Conservation (phyloP, 2,329 filamentous ascomycete genomes). For the Ophiostoma piceae region DNA sequence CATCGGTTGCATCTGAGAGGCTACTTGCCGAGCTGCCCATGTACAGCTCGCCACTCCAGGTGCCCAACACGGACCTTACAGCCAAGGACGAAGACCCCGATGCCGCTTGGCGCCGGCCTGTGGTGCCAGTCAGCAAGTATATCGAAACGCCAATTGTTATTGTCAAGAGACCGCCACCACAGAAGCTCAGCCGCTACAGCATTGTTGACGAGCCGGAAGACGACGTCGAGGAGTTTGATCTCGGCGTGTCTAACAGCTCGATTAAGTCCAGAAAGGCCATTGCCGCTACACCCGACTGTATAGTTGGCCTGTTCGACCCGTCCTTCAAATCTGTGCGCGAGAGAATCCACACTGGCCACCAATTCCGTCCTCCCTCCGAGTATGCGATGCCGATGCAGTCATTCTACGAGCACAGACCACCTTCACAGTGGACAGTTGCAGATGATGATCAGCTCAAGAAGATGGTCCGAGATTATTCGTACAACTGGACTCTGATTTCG, state of each 20-base stretch:
- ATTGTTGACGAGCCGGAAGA: constrained; percentile 61
- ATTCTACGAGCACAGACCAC: constrained; percentile 81
- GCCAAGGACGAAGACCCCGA: constrained; percentile 61
- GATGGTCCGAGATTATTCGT: constrained; percentile 85
- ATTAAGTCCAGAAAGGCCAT: not conserved
- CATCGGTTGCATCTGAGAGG: constrained; percentile 68
- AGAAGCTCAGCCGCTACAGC: constrained; percentile 76
- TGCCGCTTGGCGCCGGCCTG: constrained; percentile 67
- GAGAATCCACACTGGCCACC: constrained; percentile 81
- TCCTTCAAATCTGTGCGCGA: constrained; percentile 88
- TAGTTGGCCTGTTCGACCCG: constrained; percentile 78
- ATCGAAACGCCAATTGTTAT: constrained; percentile 75
- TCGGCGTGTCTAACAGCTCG: constrained; percentile 26
- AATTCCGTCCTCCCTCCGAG: constrained; percentile 89
- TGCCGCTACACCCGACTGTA: constrained; percentile 3
- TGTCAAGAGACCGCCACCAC: constrained; percentile 57
- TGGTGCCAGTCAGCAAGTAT: constrained; percentile 80
- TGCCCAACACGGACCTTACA: constrained; percentile 53
- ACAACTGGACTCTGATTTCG: constrained; percentile 96
- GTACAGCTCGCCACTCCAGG: constrained; percentile 61
- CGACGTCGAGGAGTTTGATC: constrained; percentile 37
- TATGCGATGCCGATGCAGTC: constrained; percentile 81
- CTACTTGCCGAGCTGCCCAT: constrained; percentile 76
- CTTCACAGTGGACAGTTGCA: constrained; percentile 84
- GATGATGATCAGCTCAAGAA: constrained; percentile 87